Evolutionary conservation across 768 basidiomycete species (phyloP).

Genomic region (Pleurotus tuber-regium): DNA sequence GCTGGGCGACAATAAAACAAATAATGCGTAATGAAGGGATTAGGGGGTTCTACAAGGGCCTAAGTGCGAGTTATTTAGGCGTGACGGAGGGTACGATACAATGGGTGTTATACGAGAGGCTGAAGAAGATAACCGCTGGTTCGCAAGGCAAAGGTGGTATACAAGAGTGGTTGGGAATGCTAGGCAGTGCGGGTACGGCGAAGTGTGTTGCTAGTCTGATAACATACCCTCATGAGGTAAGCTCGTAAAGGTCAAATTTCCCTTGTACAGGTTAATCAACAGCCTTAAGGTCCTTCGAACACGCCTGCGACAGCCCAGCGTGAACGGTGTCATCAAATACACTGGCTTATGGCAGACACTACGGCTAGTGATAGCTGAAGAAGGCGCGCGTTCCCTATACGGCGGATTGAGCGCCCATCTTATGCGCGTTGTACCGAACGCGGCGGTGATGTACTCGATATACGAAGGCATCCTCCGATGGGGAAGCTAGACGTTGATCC

Average conservation of each 20-base stretch:
- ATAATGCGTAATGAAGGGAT: constrained; percentile 83
- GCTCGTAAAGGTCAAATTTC: constrained; percentile 20
- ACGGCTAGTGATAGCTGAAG: constrained; percentile 82
- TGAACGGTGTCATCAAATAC: constrained; percentile 80
- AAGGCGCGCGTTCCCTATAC: constrained; percentile 83
- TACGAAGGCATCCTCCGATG: constrained; percentile 83
- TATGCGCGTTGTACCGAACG: constrained; percentile 96
- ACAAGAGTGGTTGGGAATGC: constrained; percentile 75
- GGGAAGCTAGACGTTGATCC: constrained; percentile 25
- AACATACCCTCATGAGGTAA: constrained; percentile 97
- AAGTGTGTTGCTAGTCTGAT: constrained; percentile 93
- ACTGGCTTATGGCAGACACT: constrained; percentile 84
- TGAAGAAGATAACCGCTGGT: constrained; percentile 66
- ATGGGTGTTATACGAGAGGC: constrained; percentile 93
- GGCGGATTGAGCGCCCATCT: constrained; percentile 93
- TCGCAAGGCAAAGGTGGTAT: constrained; percentile 55
- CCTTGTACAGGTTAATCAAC: neutral
- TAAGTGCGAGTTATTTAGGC: constrained; percentile 93
- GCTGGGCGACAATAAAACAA: constrained; percentile 59
- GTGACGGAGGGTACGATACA: constrained; percentile 96
- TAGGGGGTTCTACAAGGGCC: constrained; percentile 89
- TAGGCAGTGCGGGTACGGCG: constrained; percentile 88
- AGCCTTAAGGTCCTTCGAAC: constrained; percentile 78
- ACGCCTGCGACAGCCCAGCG: constrained; percentile 83
- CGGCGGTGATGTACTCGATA: constrained; percentile 94